A percentile compares a stretch with the other conserved stretches of the same genome.
These are phyloP conservation scores for Coriaria nepalensis DNA, from an alignment of 306 rosid genomes.

Conservation along the genomic window DNA sequence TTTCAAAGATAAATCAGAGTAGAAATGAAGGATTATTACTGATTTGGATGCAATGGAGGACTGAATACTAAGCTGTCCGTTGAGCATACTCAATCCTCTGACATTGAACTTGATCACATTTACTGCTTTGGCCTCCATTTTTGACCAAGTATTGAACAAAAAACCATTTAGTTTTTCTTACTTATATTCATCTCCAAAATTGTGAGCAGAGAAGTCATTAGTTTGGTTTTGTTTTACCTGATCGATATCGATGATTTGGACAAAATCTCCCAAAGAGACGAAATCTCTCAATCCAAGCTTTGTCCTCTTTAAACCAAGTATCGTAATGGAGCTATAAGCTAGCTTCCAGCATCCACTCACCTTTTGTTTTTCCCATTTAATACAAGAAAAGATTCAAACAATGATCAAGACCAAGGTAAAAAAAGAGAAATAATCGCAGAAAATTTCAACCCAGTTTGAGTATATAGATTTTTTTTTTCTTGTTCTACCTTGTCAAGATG, in stretches of 20 bases:
- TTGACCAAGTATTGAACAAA: background rate
- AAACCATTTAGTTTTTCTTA: background rate
- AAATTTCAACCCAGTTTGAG: background rate
- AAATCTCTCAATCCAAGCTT: conserved; percentile 80
- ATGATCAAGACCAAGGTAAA: background rate
- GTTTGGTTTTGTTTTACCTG: conserved; percentile 35
- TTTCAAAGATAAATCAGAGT: background rate
- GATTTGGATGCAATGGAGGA: conserved; percentile 63
- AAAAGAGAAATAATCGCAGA: background rate
- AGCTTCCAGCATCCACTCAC: conserved; percentile 73
- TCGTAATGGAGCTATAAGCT: conserved; percentile 61
- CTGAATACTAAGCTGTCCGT: conserved; percentile 58
- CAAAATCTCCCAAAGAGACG: conserved; percentile 67
- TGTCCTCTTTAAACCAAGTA: conserved; percentile 73
- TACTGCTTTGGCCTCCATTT: conserved; percentile 82
- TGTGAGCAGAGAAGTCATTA: background rate
- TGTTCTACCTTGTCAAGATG: conserved; percentile 47
- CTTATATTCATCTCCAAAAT: background rate
- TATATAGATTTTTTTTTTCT: background rate
- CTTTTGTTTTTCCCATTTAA: conserved; percentile 17
- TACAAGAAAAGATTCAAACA: background rate
- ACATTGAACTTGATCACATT: conserved; percentile 61
- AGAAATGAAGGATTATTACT: conserved; percentile 24
- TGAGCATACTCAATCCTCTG: conserved; percentile 49
- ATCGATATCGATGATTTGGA: conserved; percentile 47